Evolutionary conservation across 257 asterid species (phyloP).

Genomic region (Solanum sejunctum): DNA sequence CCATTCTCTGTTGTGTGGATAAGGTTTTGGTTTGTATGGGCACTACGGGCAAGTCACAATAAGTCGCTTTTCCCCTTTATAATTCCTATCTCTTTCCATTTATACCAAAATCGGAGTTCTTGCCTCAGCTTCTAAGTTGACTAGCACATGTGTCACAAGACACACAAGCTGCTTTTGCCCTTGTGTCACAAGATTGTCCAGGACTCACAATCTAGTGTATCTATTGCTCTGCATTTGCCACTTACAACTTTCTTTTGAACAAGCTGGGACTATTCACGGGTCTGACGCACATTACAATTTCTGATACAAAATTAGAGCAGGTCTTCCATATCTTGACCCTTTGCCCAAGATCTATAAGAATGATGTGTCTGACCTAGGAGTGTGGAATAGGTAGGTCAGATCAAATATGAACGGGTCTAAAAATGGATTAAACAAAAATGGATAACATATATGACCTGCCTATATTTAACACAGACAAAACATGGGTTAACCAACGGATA

Average conservation of each 20-base stretch:
- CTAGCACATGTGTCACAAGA: neutral
- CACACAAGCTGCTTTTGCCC: neutral
- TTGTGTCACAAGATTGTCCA: neutral
- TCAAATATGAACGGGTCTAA: neutral
- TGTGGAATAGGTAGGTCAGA: neutral
- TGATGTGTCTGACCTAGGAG: neutral
- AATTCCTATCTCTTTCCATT: neutral
- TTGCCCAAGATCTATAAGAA: neutral
- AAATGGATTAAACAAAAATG: neutral
- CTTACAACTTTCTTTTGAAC: neutral
- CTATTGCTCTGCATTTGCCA: neutral
- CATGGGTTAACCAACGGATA: neutral
- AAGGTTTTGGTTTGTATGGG: neutral
- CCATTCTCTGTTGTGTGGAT: neutral
- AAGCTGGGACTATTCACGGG: neutral
- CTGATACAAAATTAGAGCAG: neutral
- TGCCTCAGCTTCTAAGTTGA: neutral
- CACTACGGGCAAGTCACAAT: neutral
- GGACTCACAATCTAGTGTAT: neutral
- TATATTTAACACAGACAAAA: neutral
- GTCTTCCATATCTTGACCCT: neutral
- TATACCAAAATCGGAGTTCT: neutral
- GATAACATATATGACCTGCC: neutral
- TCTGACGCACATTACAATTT: neutral
- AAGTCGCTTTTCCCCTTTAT: neutral